Conservation (phyloP, 2,329 filamentous ascomycete genomes). For the Endoconidiophora laricicola region DNA sequence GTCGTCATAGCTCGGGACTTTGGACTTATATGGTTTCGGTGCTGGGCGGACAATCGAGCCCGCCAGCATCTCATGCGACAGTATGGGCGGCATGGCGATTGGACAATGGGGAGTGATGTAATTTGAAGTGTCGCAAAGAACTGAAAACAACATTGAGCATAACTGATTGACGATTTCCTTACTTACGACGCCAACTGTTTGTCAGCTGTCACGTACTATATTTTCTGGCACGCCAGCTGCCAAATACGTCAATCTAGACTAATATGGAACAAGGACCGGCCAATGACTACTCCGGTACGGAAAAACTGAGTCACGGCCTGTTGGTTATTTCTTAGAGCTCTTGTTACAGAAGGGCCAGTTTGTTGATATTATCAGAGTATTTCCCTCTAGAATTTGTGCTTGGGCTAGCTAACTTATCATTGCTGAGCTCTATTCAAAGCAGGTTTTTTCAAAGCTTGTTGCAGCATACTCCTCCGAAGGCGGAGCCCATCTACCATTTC, state of each 20-base stretch:
- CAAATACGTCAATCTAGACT: not conserved
- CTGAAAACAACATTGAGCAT: too few relatives aligned
- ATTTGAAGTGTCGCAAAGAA: not conserved
- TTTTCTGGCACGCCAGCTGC: not conserved
- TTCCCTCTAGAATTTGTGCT: too few relatives aligned
- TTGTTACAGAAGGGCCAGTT: not conserved
- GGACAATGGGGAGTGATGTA: not conserved
- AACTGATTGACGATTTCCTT: not conserved
- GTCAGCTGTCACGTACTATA: not conserved
- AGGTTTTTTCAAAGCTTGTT: not conserved
- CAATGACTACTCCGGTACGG: too few relatives aligned
- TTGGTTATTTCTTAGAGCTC: not conserved
- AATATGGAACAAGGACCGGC: not conserved
- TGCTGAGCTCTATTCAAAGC: too few relatives aligned
- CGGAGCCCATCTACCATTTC: slow-evolving; percentile 3
- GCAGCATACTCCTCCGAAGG: slow-evolving; percentile 4
- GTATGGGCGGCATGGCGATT: slow-evolving; percentile 1
- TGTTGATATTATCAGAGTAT: not conserved
- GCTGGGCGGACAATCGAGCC: slow-evolving; percentile 6
- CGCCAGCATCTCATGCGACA: slow-evolving; percentile 10
- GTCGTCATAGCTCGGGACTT: slow-evolving; percentile 19
- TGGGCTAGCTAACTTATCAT: too few relatives aligned
- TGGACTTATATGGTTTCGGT: slow-evolving; percentile 3
- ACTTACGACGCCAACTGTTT: not conserved
- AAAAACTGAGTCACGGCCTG: slow-evolving; percentile 1